These are phyloP conservation scores for Leptographium galeiforme DNA, from an alignment of 2,329 filamentous ascomycete genomes.

Conservation along the genomic window DNA sequence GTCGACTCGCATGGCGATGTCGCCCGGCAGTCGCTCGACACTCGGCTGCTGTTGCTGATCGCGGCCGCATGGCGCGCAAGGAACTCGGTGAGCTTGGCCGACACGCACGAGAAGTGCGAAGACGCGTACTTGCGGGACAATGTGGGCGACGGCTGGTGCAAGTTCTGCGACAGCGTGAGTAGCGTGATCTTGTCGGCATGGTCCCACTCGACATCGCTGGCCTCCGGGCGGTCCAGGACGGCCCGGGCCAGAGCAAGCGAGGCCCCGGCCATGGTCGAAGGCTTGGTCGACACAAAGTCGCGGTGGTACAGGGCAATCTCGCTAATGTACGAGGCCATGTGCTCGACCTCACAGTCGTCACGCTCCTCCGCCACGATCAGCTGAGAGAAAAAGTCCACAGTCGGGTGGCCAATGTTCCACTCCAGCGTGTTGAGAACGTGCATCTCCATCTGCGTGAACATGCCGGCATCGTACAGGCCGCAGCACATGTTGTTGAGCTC, in stretches of 20 bases:
- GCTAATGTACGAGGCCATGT: slow-evolving; percentile 87
- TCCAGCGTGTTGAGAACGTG: slow-evolving; percentile 95
- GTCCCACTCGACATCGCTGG: slow-evolving; percentile 64
- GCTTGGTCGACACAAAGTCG: slow-evolving; percentile 86
- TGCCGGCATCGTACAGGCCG: slow-evolving; percentile 93
- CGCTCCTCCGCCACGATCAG: slow-evolving; percentile 69
- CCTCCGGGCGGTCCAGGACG: slow-evolving; percentile 69
- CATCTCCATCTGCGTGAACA: slow-evolving; percentile 99
- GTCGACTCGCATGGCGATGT: slow-evolving; percentile 44
- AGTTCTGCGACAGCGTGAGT: slow-evolving; percentile 43
- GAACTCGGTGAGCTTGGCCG: slow-evolving; percentile 43
- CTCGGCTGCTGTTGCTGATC: slow-evolving; percentile 9
- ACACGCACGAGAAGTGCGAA: slow-evolving; percentile 37
- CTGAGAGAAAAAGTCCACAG: slow-evolving; percentile 86
- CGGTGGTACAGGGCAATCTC: slow-evolving; percentile 94
- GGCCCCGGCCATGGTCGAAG: slow-evolving; percentile 80
- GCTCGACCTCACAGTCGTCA: slow-evolving; percentile 75
- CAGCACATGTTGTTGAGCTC: slow-evolving; percentile 99
- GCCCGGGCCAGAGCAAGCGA: slow-evolving; percentile 77
- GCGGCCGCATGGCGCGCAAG: slow-evolving; percentile 42
- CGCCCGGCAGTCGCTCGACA: slow-evolving; percentile 13
- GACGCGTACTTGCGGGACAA: slow-evolving; percentile 48
- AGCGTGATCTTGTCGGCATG: slow-evolving; percentile 56
- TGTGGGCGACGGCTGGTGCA: slow-evolving; percentile 44
- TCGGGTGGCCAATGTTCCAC: slow-evolving; percentile 92